These are phyloP conservation scores for Sabuloglossum arenarium DNA, from an alignment of 495 filamentous ascomycete genomes.

Conservation along the genomic window DNA sequence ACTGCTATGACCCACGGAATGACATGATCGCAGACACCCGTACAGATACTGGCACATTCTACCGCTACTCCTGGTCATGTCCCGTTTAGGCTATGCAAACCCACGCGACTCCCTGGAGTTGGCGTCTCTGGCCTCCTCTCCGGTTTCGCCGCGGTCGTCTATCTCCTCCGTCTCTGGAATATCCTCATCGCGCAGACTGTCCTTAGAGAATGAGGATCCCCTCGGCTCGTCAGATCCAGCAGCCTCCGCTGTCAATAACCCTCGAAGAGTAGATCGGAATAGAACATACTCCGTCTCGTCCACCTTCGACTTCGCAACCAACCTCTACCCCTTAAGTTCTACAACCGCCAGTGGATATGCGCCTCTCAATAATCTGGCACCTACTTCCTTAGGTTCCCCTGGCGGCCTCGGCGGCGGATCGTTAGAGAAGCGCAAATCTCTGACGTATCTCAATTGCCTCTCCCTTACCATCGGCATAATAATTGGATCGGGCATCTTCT, in stretches of 20 bases:
- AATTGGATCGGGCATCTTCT: conserved; percentile 96
- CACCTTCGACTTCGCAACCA: conserved; percentile 80
- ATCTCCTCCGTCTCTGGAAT: conserved; percentile 58
- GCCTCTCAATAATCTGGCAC: conserved; percentile 51
- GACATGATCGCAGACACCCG: neutral
- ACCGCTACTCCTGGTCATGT: neutral
- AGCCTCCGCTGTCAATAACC: conserved; percentile 16
- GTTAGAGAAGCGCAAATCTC: conserved; percentile 81
- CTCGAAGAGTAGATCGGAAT: conserved; percentile 15
- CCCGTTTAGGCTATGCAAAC: conserved; percentile 1
- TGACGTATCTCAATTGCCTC: conserved; percentile 86
- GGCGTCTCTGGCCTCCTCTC: conserved; percentile 69
- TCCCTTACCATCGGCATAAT: conserved; percentile 80
- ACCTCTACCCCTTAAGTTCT: conserved; percentile 80
- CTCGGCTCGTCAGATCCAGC: conserved; percentile 39
- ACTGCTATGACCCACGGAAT: neutral
- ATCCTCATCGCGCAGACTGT: conserved; percentile 77
- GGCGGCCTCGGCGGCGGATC: conserved; percentile 30
- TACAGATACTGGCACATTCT: neutral
- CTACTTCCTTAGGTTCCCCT: conserved; percentile 23
- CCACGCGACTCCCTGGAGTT: conserved; percentile 85
- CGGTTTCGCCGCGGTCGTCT: conserved; percentile 32
- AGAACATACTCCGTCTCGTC: conserved; percentile 76
- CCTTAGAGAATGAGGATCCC: conserved; percentile 70
- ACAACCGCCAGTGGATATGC: conserved; percentile 59